Percentiles rank a stretch among this genome's conserved stretches.
phyloP scores from a whole-genome alignment of 2,329 filamentous ascomycete genomes.

The Pseudocercospora musae region DNA sequence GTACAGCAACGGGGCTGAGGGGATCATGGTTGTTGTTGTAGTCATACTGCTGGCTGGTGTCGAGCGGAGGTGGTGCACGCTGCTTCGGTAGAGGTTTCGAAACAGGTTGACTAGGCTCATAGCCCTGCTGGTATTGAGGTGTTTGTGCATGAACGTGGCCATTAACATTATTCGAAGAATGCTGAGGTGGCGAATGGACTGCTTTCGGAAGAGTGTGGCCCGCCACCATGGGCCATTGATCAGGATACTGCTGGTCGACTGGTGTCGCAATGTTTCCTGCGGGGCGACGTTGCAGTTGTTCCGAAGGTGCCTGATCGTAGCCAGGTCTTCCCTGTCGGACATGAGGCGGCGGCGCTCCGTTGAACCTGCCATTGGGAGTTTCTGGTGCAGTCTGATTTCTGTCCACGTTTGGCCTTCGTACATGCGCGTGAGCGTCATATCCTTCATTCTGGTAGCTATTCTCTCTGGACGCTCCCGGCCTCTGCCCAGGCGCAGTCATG shows the following conservation, averaged over 20 bases:
- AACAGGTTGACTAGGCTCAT: conserved; percentile 5
- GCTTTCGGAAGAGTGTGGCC: conserved; percentile 15
- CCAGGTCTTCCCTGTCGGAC: conserved; percentile 9
- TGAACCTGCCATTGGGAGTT: background rate
- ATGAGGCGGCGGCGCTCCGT: conserved; percentile 3
- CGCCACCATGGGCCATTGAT: conserved; percentile 25
- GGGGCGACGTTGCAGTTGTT: conserved; percentile 2
- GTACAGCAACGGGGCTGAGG: conserved; percentile 21
- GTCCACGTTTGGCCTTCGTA: conserved; percentile 11
- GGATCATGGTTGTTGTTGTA: conserved; percentile 16
- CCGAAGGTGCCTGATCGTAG: conserved; percentile 3
- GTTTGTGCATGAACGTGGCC: conserved; percentile 7
- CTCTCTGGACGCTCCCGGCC: conserved; percentile 12
- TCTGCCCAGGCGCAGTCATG: conserved; percentile 6
- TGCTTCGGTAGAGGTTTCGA: conserved; percentile 7
- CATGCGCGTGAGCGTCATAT: background rate
- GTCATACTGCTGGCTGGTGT: conserved; percentile 17
- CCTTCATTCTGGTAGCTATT: conserved; percentile 12
- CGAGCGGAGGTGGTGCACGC: conserved; percentile 14
- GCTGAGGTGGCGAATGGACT: conserved; percentile 7
- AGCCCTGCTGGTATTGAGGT: conserved; percentile 15
- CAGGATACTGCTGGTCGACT: conserved; percentile 19
- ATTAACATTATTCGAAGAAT: background rate
- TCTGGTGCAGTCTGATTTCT: conserved; percentile 11
- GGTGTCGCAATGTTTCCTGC: conserved; percentile 6